Conservation (phyloP, 1,284 basidiomycete genomes). For the Puccinia novopanici region DNA sequence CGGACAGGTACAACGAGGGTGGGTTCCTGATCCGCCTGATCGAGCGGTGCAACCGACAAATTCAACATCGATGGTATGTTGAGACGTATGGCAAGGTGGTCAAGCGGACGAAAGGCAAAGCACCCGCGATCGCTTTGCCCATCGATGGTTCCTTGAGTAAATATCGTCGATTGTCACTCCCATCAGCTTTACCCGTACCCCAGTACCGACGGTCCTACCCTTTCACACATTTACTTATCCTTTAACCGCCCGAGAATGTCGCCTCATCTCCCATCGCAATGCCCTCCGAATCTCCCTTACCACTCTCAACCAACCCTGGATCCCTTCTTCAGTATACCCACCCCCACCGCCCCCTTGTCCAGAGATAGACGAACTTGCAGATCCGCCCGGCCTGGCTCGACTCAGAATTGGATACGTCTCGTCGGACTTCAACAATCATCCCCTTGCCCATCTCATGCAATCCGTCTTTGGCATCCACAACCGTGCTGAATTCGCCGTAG, state of each 20-base stretch:
- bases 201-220: constrained; percentile 66
- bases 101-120: constrained; percentile 12
- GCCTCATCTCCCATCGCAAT: constrained; percentile 67
- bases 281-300: constrained; percentile 66
- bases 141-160: constrained; percentile 42
- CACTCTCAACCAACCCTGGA: constrained; percentile 64
- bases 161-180: constrained; percentile 60
- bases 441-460: constrained; percentile 68
- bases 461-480: constrained; percentile 67
- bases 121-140: constrained; percentile 5
- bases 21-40: constrained; percentile 66
- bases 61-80: constrained; percentile 66
- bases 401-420: constrained; percentile 68
- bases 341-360: constrained; percentile 63
- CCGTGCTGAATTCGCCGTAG: constrained; percentile 63
- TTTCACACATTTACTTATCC: constrained; percentile 69
- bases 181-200: constrained; percentile 62
- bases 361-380: constrained; percentile 51
- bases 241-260: constrained; percentile 63
- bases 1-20: constrained; percentile 62
- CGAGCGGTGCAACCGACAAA: constrained; percentile 64
- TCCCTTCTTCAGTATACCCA: constrained; percentile 63
- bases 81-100: constrained; percentile 60
- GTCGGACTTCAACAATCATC: constrained; percentile 67
- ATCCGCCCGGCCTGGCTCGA: constrained; percentile 51